Evolutionary conservation across 139 green algal species (phyloP).

Genomic region (Deuterostichococcus epilithicus): DNA sequence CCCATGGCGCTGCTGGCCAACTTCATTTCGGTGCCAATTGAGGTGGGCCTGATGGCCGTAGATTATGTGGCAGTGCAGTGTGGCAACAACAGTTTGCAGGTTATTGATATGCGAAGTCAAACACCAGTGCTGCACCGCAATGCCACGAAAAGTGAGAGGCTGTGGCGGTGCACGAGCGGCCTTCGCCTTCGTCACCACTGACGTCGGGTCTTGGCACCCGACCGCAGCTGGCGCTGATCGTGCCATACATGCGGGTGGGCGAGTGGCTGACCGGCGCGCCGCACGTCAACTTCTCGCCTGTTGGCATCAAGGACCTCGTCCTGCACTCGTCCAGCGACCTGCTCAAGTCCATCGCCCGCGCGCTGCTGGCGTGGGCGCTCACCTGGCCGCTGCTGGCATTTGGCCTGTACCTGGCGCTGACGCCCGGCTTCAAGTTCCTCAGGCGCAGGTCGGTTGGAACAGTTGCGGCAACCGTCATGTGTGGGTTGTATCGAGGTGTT

Average conservation of each 20-base stretch:
- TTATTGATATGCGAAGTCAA: not conserved
- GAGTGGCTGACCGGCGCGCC: constrained; percentile 5
- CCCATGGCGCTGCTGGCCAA: constrained; percentile 19
- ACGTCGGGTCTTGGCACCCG: not conserved
- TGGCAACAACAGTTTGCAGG: not conserved
- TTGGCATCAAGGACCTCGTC: constrained; percentile 9
- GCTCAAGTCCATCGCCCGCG: not conserved
- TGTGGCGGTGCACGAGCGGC: not conserved
- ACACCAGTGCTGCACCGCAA: not conserved
- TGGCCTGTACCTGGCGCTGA: not conserved
- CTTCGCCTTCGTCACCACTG: not conserved
- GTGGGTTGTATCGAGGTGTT: too few relatives aligned
- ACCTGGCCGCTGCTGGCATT: not conserved
- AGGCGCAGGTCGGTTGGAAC: not conserved
- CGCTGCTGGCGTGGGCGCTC: not conserved
- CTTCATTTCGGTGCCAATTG: constrained; percentile 14
- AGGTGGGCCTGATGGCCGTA: not conserved
- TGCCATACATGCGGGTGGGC: constrained; percentile 25
- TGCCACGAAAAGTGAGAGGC: not conserved
- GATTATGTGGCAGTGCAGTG: not conserved
- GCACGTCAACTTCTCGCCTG: not conserved
- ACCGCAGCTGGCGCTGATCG: constrained; percentile 14
- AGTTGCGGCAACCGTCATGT: too few relatives aligned
- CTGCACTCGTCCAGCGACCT: not conserved
- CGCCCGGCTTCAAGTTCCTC: not conserved